Conservation (phyloP, 2,329 filamentous ascomycete genomes). For the Fusarium sp. region DNA sequence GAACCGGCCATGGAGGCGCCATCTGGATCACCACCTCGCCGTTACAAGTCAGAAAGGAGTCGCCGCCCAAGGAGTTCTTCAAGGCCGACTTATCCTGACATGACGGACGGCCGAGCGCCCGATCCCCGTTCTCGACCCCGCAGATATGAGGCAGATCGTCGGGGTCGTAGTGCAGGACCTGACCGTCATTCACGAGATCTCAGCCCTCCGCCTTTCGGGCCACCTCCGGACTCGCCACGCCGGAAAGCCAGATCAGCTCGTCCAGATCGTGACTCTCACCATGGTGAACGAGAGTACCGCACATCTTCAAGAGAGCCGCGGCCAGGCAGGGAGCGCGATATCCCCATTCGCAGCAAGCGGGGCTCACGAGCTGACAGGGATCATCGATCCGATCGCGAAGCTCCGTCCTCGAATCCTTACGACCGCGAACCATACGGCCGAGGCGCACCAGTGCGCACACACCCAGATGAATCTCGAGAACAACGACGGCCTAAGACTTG, state of each 20-base stretch:
- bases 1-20: constrained; percentile 21
- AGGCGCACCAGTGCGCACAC: constrained; percentile 5
- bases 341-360: constrained; percentile 25
- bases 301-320: constrained; percentile 24
- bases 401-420: constrained; percentile 20
- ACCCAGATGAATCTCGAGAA: constrained; percentile 22
- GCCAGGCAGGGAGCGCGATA: constrained; percentile 26
- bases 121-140: constrained; percentile 20
- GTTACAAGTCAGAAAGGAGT: constrained; percentile 43
- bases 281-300: constrained; percentile 20
- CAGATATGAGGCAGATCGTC: constrained; percentile 37
- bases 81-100: constrained; percentile 34
- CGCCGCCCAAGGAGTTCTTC: constrained; percentile 41
- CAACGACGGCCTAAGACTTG: constrained; percentile 9
- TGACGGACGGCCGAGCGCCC: constrained; percentile 17
- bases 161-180: constrained; percentile 44
- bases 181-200: constrained; percentile 30
- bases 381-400: constrained; percentile 19
- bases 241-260: constrained; percentile 38
- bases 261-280: constrained; percentile 25
- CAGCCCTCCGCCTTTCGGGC: constrained; percentile 36
- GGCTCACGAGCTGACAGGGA: constrained; percentile 26
- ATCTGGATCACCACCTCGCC: constrained; percentile 38
- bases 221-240: constrained; percentile 39
- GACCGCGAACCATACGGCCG: constrained; percentile 23